phyloP scores from a whole-genome alignment of 2,329 filamentous ascomycete genomes.

The Metarhizium guizhouense region DNA sequence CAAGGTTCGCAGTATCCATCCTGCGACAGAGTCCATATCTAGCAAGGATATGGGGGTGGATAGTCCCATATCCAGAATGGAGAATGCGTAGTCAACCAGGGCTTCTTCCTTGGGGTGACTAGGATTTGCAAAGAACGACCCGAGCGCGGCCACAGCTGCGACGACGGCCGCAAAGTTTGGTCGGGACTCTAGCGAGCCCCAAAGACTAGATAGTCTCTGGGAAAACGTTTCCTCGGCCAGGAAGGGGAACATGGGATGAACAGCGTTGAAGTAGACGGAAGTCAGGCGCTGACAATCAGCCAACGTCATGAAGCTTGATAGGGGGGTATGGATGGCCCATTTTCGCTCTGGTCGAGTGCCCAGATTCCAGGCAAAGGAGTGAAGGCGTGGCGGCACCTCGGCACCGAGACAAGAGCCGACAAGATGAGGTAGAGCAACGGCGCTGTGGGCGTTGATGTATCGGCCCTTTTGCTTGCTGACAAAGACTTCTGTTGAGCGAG shows the following conservation, averaged over 20 bases:
- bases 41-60: slow-evolving; percentile 4
- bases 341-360: too few species aligned
- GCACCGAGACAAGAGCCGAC: slow-evolving; percentile 7
- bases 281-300: too few species aligned
- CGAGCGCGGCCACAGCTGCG: not conserved
- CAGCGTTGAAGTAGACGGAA: too few species aligned
- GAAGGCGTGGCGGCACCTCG: not conserved
- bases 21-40: slow-evolving; percentile 10
- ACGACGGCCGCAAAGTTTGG: slow-evolving; percentile 9
- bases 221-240: not conserved
- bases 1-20: not conserved
- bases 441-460: slow-evolving; percentile 9
- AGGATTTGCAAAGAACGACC: slow-evolving; percentile 2
- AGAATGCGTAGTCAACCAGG: slow-evolving; percentile 6
- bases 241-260: too few species aligned
- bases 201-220: not conserved
- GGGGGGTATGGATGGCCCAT: too few species aligned
- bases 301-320: too few species aligned
- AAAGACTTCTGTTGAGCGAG: not conserved
- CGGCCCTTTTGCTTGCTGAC: slow-evolving; percentile 4
- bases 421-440: slow-evolving; percentile 11
- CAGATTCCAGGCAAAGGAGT: too few species aligned
- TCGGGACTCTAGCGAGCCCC: slow-evolving; percentile 1
- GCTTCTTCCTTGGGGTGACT: slow-evolving; percentile 7
- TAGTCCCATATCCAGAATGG: slow-evolving; percentile 5